Base-by-base conservation (phyloP, 306 rosid species). In the Ceratonia siliqua region DNA sequence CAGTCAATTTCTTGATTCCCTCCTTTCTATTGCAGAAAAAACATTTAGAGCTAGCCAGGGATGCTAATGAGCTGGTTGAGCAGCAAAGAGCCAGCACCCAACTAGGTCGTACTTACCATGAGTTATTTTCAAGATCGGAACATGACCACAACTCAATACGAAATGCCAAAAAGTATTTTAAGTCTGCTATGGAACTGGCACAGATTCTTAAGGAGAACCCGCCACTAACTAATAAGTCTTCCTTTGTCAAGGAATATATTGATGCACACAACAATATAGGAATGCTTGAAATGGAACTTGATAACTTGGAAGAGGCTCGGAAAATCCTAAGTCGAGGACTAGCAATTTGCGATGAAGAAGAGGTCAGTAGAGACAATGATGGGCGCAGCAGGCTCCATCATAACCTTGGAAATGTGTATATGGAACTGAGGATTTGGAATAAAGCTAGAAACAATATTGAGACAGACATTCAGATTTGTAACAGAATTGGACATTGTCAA, bases 41-140 rank as follows among this genome's bases (percentile, higher is more conserved):
- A 14, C 97, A 91, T 81, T 75, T 94, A 49, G 89, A 85, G 72
- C 95, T 91, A 11, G 97, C 97, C 14, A 87, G 82, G 78, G 90
- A 94, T 17, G 83, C 85, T 3, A 6, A 85, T 39, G 91, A 94
- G 59, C 79, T 88, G 9, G 88, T 91, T 39, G 96, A 94, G 84
- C 92, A 91, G 85, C 98, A 91, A 78, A 80, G 95, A 42, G 98
- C 97, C 36, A 87, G 79, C 72, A 94, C 96, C 2, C 98, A 94
- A 75, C 89, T 94, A 8, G 98, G 98, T 54, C 97, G 96, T 68
- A 91, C 98, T 46, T 91, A 91, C 71, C 78, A 84, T 36, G 97
- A 90, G 10, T 43, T 89, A 67, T 86, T 84, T 74, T 41, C 83
- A 64, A 83, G 59, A 73, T 87, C 89, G 0, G 84, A 88, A 0